Evolutionary conservation across 129 eudicot species (phyloP).

Genomic region (Daucus carota): DH1_v3.0 NC_030385.2:46008001-46008500

Average conservation of each 20-base stretch:
- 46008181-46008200: background rate
- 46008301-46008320: background rate
- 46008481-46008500: background rate
- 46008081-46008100: slow-evolving; percentile 76
- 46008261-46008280: background rate
- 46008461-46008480: too few species aligned
- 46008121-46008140: slow-evolving; percentile 70
- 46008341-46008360: too few species aligned
- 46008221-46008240: too few species aligned
- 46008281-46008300: background rate
- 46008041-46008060: slow-evolving; percentile 79
- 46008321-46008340: slow-evolving; percentile 22
- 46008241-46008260: too few species aligned
- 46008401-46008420: background rate
- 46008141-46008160: slow-evolving; percentile 67
- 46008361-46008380: too few species aligned
- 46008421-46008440: background rate
- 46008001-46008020: background rate
- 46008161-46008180: slow-evolving; percentile 56
- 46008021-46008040: slow-evolving; percentile 70
- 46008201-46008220: background rate
- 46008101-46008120: slow-evolving; percentile 60
- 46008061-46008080: slow-evolving; percentile 34
- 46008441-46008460: background rate
- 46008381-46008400: too few species aligned